Evolutionary conservation across 2,329 filamentous ascomycete genomes (phyloP), one percentile per base, ranked within the genome.

Genomic region (Xylaria sp.): DNA sequence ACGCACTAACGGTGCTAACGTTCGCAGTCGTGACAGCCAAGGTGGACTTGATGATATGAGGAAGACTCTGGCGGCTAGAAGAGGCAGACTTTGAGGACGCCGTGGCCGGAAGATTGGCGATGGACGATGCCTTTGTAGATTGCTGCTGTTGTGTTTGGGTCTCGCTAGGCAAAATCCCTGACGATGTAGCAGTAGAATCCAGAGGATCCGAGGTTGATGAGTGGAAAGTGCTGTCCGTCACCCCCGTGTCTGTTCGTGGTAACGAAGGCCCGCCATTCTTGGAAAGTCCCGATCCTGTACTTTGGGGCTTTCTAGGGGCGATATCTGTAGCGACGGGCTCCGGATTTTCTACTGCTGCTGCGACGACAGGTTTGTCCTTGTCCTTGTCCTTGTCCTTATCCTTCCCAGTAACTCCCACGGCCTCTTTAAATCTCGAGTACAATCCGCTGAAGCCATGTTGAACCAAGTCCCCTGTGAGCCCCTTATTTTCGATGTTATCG

Each of bases 371-470:
- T 50, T 70, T 74, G 35, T 75, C 72, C 45, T 77, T 78, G 33
- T 75, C 72, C 35, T 77, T 78, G 33, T 75, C 72, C 35, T 70
- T 74, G 35, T 75, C 72, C 45, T 77, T 78, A 28, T 75, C 72
- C 35, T 77, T 78, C 65, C 86, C 89, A 45, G 83, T 85, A 14
- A 83, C 91, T 15, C 89, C 90, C n/a, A 96, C 92, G 0, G 89
- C 93, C 60, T 92, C 92, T 73, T 89, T 88, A 70, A 98, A 84
- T 38, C 93, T 89, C 77, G 86, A 95, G 76, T 97, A 98, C 38
- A 98, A 80, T 0, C 94, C 93, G 73, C 91, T 96, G 49, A 98
- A 81, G 4, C 94, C 92, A 76, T 94, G 91, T 66, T 95, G 92
- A 21, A 95, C 87, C 42, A 90, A 77, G 61, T 96, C 92, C 25